phyloP scores from a whole-genome alignment of 2,329 filamentous ascomycete genomes.

The Coniochaeta ligniaria region DNA sequence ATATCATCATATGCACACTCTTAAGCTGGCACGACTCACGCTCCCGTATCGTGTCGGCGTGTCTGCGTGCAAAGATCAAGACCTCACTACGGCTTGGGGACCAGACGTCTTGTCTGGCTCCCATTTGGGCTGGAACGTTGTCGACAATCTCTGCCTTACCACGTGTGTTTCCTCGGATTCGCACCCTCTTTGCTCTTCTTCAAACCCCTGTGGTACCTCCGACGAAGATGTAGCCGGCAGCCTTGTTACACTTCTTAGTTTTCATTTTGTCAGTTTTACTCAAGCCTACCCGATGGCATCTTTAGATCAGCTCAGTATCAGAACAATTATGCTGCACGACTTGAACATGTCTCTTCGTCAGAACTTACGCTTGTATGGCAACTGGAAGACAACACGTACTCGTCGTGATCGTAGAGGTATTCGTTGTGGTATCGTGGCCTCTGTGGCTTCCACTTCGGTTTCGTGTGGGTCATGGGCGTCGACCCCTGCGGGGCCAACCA shows the following conservation, averaged over 20 bases:
- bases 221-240: conserved; percentile 9
- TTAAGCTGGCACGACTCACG: conserved; percentile 88
- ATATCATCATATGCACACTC: conserved; percentile 71
- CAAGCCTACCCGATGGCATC: neutral
- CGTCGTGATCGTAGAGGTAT: neutral
- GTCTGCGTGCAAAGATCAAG: conserved; percentile 88
- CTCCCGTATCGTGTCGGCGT: conserved; percentile 84
- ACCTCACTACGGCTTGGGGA: conserved; percentile 33
- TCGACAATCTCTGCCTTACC: conserved; percentile 19
- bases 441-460: neutral
- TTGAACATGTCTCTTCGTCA: neutral
- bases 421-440: neutral
- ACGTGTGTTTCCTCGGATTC: conserved; percentile 12
- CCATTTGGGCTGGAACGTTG: conserved; percentile 19
- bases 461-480: neutral
- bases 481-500: neutral
- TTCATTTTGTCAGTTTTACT: neutral
- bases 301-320: neutral
- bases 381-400: too few relatives aligned
- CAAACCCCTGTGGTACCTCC: conserved; percentile 10
- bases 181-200: conserved; percentile 17
- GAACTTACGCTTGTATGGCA: neutral
- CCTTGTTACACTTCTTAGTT: conserved; percentile 9
- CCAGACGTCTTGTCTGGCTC: conserved; percentile 42
- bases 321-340: neutral